Evolutionary conservation across 1,284 basidiomycete species (phyloP).

Genomic region (Ustilago curta): DNA sequence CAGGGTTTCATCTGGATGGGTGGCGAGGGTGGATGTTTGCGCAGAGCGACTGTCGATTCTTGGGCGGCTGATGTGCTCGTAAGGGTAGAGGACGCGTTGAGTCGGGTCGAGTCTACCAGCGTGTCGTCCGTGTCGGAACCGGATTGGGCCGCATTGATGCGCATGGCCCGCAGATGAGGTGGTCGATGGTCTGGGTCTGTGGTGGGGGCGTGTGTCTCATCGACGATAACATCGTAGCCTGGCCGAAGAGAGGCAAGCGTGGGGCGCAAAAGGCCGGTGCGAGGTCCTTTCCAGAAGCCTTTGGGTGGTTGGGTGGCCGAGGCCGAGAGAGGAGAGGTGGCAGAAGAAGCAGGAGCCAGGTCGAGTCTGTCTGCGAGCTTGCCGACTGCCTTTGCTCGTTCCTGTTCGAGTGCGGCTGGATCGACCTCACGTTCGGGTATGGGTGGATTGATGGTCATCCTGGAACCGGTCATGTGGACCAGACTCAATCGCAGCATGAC

Average conservation of each 20-base stretch:
- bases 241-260: constrained; percentile 60
- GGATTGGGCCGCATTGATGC: constrained; percentile 41
- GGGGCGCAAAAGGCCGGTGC: constrained; percentile 58
- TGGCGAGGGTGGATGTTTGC: constrained; percentile 30
- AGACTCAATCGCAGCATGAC: constrained; percentile 67
- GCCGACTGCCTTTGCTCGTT: constrained; percentile 45
- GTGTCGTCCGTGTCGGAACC: constrained; percentile 62
- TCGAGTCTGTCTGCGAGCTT: constrained; percentile 34
- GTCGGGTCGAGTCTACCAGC: constrained; percentile 51
- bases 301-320: constrained; percentile 21
- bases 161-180: constrained; percentile 38
- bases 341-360: constrained; percentile 15
- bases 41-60: background rate
- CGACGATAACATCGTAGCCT: constrained; percentile 20
- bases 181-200: constrained; percentile 24
- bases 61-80: background rate
- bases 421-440: constrained; percentile 68
- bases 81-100: constrained; percentile 28
- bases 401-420: constrained; percentile 60
- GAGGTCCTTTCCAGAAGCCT: constrained; percentile 57
- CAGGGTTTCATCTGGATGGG: constrained; percentile 41
- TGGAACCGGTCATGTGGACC: constrained; percentile 65
- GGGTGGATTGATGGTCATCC: constrained; percentile 69
- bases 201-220: constrained; percentile 3
- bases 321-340: constrained; percentile 5